Evolutionary conservation across 2,329 filamentous ascomycete genomes (phyloP), one percentile per base, ranked within the genome.

Genomic region (Trichoderma brevicompactum): DNA sequence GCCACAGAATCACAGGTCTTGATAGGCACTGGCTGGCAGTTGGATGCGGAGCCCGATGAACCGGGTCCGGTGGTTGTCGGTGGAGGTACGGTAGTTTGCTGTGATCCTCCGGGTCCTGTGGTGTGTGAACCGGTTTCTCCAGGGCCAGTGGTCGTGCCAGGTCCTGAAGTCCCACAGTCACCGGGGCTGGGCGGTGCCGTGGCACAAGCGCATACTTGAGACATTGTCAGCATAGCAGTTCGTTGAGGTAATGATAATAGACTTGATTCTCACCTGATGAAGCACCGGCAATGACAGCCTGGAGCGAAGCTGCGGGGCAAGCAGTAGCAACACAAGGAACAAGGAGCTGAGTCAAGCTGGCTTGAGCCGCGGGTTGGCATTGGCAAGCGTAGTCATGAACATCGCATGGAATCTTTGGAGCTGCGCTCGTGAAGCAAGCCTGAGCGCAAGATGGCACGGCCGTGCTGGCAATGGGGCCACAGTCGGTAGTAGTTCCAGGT

Each of bases 391-490:
- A 74, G 66, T 74, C 74, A 19, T 66, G 43, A 15, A 68, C 64
- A 23, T 64, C 70, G 59, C 74, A 75, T 28, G 69, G 71, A 15
- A 75, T 69, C 1, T 66, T 65, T 0, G 71, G 69, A 17, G 72
- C 72, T 19, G 69, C 70, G 15, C 68, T 67, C 6, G 66, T 48
- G 67, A 74, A 74, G 65, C 74, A 75, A 19, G 67, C 41, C 17
- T 73, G 69, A 17, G 73, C 73, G 43, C 73, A 75, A 2, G 65
- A 56, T 1, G 73, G 73, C 23, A 75, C 69, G 9, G 70, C 72
- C 32, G 69, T 67, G 9, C 68, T 69, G 19, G 72, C 72, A 15
- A 74, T 68, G 10, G 69, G 67, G 12, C 68, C 72, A 41, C 73
- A 75, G 62, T 74, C 68, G n/a, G 63, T 36, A 13, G 64, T 65